Base-by-base conservation (phyloP, 2,329 filamentous ascomycete genomes). In the Claviceps sp. region DNA sequence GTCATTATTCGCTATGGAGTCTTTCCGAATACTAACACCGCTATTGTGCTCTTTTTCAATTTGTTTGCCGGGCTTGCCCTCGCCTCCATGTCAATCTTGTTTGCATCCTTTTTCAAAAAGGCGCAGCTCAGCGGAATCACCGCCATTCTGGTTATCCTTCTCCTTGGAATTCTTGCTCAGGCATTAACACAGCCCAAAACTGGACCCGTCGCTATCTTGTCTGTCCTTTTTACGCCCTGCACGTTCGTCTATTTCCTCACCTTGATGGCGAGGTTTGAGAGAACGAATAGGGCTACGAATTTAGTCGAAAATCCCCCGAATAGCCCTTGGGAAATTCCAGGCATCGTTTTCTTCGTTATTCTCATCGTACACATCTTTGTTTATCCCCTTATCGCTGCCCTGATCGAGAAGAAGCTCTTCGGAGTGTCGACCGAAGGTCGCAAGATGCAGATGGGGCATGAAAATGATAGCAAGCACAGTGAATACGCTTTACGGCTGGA, bases 81-180 rank as follows among this genome's bases (percentile, higher is more conserved):
- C 46, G 79, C 85, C 0, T 93, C 87, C 44, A 85, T 89, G 64
- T 87, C 89, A 2, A 80, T 95, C 51, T 76, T 95, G 42, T 85
- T 85, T 26, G 88, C 85, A 0, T 80, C 86, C 8, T 85, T 95
- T 60, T 96, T 96, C 73, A 85, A 80, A 59, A 90, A 84, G 62
- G 84, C 90, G 0, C 90, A 96, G 65, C 78, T 96, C 4, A 93
- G 87, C 53, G 90, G 91, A 30, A 91, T 94, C 56, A 81, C 82
- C 0, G 77, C 87, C 42, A 84, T 85, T 8, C 82, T 96, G 26
- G 69, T 79, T 18, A 83, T 80, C 13, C 76, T 94, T 26, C 68
- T 94, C 2, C 73, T 96, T 1, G 89, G 85, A 16, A 86, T 96
- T 58, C 72, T 95, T 22, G 84, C 89, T 0, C 90, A 96, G 66